Conservation (phyloP, 208 protist genomes). For the Leishmania aethiopica region DNA sequence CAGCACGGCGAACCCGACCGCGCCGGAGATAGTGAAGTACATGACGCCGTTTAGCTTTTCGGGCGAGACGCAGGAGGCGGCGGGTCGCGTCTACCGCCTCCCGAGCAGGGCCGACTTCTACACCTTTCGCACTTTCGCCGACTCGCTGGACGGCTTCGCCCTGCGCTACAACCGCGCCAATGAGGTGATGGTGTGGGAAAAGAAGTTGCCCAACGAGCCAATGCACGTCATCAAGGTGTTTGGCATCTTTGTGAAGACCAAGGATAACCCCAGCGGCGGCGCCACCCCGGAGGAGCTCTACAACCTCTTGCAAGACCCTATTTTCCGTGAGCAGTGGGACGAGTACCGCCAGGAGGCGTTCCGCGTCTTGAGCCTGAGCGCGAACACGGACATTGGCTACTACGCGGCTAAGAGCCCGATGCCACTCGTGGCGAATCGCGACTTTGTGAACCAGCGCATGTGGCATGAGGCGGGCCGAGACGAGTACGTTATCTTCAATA, state of each 20-base stretch:
- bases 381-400: constrained; percentile 91
- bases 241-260: constrained; percentile 56
- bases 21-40: constrained; percentile 47
- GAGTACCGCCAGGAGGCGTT: constrained; percentile 71
- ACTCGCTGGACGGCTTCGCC: constrained; percentile 76
- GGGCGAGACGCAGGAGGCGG: constrained; percentile 42
- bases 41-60: constrained; percentile 62
- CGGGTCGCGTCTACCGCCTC: constrained; percentile 56
- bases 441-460: constrained; percentile 92
- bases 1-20: neutral
- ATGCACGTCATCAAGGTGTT: constrained; percentile 88
- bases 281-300: constrained; percentile 58
- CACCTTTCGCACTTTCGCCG: constrained; percentile 74
- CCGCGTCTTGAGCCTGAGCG: constrained; percentile 63
- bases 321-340: constrained; percentile 86
- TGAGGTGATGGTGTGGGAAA: constrained; percentile 73
- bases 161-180: constrained; percentile 52
- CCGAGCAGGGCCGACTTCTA: constrained; percentile 61
- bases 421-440: constrained; percentile 72
- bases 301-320: constrained; percentile 85
- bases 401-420: constrained; percentile 86
- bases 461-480: constrained; percentile 71
- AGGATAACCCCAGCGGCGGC: constrained; percentile 30
- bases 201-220: constrained; percentile 61
- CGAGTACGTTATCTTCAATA: constrained; percentile 93